Percentiles rank a stretch among this genome's conserved stretches.
Conservation (phyloP, 1,284 basidiomycete genomes). For the Pascua guehoae region DNA sequence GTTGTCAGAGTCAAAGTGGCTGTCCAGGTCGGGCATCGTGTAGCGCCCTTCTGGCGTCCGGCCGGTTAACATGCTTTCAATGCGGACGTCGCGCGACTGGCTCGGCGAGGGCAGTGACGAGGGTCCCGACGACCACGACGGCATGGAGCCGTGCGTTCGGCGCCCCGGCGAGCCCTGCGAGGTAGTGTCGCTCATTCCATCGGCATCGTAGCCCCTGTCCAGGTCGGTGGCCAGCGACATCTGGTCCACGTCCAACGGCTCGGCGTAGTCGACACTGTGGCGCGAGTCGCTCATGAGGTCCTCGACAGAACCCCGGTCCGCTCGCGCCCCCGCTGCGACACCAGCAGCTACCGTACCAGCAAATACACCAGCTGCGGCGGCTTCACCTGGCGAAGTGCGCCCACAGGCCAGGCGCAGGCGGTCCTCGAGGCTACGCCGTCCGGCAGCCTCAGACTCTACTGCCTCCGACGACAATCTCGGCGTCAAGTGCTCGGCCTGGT, state of each 20-base stretch:
- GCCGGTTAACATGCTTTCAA: conserved; percentile 7
- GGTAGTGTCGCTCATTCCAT: conserved; percentile 3
- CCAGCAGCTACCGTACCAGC: not conserved
- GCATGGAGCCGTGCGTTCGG: not conserved
- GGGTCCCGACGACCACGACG: not conserved
- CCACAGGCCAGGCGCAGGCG: conserved; percentile 6
- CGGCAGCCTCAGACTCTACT: not conserved
- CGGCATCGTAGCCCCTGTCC: conserved; percentile 8
- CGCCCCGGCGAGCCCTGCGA: not conserved
- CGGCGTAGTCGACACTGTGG: conserved; percentile 12
- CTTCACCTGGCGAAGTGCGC: not conserved
- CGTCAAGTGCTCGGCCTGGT: not conserved
- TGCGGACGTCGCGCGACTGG: conserved; percentile 5
- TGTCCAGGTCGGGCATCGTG: too few relatives aligned
- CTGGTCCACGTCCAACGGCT: conserved; percentile 16
- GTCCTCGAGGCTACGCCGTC: conserved; percentile 12
- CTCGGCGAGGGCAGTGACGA: not conserved
- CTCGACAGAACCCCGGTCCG: not conserved
- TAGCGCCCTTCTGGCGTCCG: conserved; percentile 2
- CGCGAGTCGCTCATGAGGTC: not conserved
- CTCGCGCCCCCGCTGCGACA: not conserved
- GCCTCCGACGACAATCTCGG: not conserved
- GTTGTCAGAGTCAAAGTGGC: too few relatives aligned
- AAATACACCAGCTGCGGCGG: not conserved
- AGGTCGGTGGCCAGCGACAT: conserved; percentile 3